Base-by-base conservation (phyloP, 2,329 filamentous ascomycete species). In the Exophiala alcalophila region DNA sequence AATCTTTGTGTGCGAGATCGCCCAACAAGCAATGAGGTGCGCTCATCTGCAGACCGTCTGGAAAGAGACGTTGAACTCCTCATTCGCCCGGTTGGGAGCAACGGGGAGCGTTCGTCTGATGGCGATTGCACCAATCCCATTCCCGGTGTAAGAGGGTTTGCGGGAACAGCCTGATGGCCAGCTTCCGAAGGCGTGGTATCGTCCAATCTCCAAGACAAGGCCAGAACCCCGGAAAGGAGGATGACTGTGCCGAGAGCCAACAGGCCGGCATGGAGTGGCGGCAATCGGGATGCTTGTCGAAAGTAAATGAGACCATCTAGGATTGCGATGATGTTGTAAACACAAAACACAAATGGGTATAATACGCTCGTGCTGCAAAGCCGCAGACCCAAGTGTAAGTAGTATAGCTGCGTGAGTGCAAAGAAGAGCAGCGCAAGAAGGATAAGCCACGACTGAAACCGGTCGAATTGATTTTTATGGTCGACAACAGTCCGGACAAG, bases 261-360 rank as follows among this genome's bases (percentile, higher is more conserved):
- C 44, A 74, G 60, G 8, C 63, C 61, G 11, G 86, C 91, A 59
- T 87, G 83, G 2, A 92, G 67, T 1, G 80, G 74, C 11, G 83
- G 81, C 50, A 98, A 80, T 42, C 86, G 76, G 52, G 88, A 83
- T 39, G 84, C 85, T 66, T 98, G 92, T 57, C 84, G 78, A 69
- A 97, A 98, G 67, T 97, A 98, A 58, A 98, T 95, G 55, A 98
- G 75, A 21, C 92, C 92, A 66, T 98, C 92, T 55, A 97, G 73
- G 56, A 98, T 98, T 54, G 92, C 92, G 60, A 97, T 90, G 59
- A 98, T 95, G 73, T 98, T 98, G 75, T 97, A 98, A 53, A 97
- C 81, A 74, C 92, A 98, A 67, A 98, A 98, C 26, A 97, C 90
- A 57, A 97, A 83, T 4, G 92, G 92, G 65, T 98, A 98, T 55